Evolutionary conservation across 192 early-diverging fungal genomes (phyloP).

Genomic region (Rhizophagus sp.): DNA sequence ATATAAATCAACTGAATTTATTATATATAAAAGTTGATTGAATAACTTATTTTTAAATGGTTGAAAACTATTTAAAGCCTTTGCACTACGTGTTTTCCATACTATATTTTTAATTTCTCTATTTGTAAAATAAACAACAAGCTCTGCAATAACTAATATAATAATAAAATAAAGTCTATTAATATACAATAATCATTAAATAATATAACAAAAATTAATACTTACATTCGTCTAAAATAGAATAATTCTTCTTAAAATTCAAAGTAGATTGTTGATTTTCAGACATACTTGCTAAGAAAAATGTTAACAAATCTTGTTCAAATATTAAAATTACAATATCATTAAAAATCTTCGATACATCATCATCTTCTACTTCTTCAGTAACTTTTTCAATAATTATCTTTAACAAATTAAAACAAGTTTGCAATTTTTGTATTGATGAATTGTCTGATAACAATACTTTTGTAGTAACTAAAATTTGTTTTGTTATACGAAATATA

Average conservation of each 20-base stretch:
- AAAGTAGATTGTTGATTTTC: not conserved
- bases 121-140: not conserved
- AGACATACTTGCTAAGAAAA: not conserved
- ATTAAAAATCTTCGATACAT: not conserved
- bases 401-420: not conserved
- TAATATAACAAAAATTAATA: not conserved
- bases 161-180: not conserved
- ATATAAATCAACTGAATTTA: not conserved
- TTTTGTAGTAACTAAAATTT: not conserved
- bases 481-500: not conserved
- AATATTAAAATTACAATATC: not conserved
- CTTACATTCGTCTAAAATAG: not conserved
- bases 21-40: not conserved
- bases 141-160: not conserved
- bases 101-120: not conserved
- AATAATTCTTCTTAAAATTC: not conserved
- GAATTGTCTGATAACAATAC: not conserved
- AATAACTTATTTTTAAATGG: constrained; percentile 1
- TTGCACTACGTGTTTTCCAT: not conserved
- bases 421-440: not conserved
- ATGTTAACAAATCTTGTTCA: not conserved
- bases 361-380: not conserved
- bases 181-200: not conserved
- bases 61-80: not conserved
- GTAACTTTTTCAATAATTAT: not conserved